Evolutionary conservation across 768 basidiomycete species (phyloP), one percentile per base, ranked within the genome.

Genomic region (Amanita phalloides): DNA sequence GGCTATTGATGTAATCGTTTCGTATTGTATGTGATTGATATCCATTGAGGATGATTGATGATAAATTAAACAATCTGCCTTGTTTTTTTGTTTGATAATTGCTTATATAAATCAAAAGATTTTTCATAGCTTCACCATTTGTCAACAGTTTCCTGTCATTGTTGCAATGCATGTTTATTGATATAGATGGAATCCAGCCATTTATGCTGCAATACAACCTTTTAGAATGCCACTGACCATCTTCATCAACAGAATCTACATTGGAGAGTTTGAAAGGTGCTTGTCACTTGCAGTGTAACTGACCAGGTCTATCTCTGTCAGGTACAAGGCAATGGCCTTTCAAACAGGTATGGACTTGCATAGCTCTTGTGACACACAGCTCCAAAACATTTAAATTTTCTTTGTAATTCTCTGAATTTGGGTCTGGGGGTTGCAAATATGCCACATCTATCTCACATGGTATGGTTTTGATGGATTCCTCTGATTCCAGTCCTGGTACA

Each of bases 91-190:
- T 58, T 0, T 57, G 53, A 49, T 75, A 75, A 0, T 9, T 46
- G 0, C 63, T 68, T 1, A 68, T 48, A 50, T 76, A 76, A 43
- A 57, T 71, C 0, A 62, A 50, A 0, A 64, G 43, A 32, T 68
- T 61, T 17, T 52, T 61, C 0, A 72, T 72, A 2, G 70, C 68
- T 0, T 20, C 6, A 0, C 66, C 64, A 58, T 68, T 68, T 0
- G 67, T 70, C 0, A 75, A 20, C 0, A 77, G 53, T 45, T 77
- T 76, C 0, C 42, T 41, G 50, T 78, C 70, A 48, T 75, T 66
- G 51, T 78, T 77, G 20, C 41, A 42, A 21, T 10, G 20, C 10
- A 10, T 26, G 23, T 28, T 28, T 23, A 45, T 17, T 13, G 28
- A 17, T 1, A 45, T 45, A 45, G 26, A 23, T 2, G 41, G 41